These are phyloP conservation scores for Cystobasidium pallidum DNA, from an alignment of 1,284 basidiomycete genomes.

Conservation along the genomic window DNA sequence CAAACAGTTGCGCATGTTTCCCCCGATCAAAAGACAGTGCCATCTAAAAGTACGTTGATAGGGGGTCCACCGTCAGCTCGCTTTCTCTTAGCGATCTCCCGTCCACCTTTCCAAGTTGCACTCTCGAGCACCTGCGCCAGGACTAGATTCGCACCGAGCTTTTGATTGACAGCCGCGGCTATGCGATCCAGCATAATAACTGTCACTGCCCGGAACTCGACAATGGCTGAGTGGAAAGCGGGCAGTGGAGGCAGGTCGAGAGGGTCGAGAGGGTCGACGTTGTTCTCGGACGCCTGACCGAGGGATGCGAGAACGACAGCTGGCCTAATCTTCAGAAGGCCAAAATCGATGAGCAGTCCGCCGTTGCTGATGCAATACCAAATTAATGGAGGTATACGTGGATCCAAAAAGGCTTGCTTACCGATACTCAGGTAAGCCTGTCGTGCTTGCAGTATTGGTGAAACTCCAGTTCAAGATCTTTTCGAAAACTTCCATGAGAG, in stretches of 20 bases:
- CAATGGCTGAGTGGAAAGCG: constrained; percentile 81
- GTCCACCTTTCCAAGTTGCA: constrained; percentile 89
- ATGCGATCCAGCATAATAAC: constrained; percentile 86
- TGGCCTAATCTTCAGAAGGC: constrained; percentile 69
- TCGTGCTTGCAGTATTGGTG: constrained; percentile 74
- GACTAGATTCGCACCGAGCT: constrained; percentile 63
- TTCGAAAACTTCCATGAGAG: constrained; percentile 79
- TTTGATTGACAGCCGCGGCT: constrained; percentile 68
- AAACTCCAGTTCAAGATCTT: constrained; percentile 75
- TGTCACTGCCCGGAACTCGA: constrained; percentile 94
- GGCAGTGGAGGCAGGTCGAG: constrained; percentile 67
- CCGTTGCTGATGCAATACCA: constrained; percentile 62
- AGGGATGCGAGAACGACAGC: constrained; percentile 50
- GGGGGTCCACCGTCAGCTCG: constrained; percentile 79
- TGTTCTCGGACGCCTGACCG: constrained; percentile 58
- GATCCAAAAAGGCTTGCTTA: too few species aligned
- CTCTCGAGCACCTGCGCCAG: constrained; percentile 89
- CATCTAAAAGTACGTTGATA: constrained; percentile 82
- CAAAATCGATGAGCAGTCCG: constrained; percentile 83
- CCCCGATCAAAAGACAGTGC: constrained; percentile 77
- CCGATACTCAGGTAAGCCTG: constrained; percentile 79
- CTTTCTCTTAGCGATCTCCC: constrained; percentile 82
- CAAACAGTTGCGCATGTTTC: too few species aligned
- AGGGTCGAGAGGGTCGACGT: constrained; percentile 60
- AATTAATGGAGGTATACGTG: too few species aligned